Evolutionary conservation across 306 rosid genomes (phyloP).

Genomic region (Sicyos baderoa): DNA sequence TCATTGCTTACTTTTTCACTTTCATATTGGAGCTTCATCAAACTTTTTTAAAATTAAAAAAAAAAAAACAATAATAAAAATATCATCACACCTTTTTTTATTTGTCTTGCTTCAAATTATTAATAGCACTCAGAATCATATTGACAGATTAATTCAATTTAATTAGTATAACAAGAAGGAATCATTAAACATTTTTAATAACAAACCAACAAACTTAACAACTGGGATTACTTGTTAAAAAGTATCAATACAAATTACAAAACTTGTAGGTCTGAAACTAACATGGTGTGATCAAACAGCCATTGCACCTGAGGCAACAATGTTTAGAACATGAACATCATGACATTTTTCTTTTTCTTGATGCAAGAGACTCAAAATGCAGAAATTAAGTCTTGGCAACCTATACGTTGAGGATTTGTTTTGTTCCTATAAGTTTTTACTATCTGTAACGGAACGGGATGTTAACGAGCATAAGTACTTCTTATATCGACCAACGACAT

Average conservation of each 20-base stretch:
- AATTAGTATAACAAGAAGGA: not conserved
- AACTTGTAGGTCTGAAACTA: not conserved
- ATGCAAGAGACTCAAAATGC: not conserved
- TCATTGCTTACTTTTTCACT: too few species aligned
- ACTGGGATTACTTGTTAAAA: not conserved
- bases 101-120: conserved; percentile 8
- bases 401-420: not conserved
- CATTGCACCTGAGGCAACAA: not conserved
- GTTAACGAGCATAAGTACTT: not conserved
- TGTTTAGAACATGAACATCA: conserved; percentile 9
- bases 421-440: not conserved
- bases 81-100: too few species aligned
- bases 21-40: too few species aligned
- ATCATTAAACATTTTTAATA: not conserved
- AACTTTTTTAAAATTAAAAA: too few species aligned
- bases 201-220: conserved; percentile 1
- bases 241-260: not conserved
- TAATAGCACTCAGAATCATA: not conserved
- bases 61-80: too few species aligned
- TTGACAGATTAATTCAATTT: not conserved
- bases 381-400: not conserved
- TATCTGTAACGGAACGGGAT: not conserved
- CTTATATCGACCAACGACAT: not conserved
- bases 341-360: not conserved
- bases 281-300: not conserved